Conservation (phyloP, 2,329 filamentous ascomycete genomes). For the Aureobasidium sp. region DNA sequence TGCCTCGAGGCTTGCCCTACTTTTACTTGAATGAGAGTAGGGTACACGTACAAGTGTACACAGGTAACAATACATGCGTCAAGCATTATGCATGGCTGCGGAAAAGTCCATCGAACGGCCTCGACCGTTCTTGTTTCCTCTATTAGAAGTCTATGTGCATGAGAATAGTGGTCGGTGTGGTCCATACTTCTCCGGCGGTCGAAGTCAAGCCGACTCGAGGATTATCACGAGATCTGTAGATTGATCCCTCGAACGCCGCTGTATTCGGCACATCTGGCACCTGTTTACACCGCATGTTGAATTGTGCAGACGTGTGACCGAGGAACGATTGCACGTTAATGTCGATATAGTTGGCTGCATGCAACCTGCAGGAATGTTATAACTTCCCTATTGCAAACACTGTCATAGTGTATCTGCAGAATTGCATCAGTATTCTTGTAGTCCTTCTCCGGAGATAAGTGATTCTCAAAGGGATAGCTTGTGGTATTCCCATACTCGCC, state of each 20-base stretch:
- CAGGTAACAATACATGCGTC: neutral
- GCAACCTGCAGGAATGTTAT: neutral
- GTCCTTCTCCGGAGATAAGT: too few species aligned
- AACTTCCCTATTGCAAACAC: neutral
- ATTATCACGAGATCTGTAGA: neutral
- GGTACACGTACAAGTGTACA: neutral
- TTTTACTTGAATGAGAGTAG: neutral
- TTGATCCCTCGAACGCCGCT: neutral
- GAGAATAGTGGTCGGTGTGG: slow-evolving; percentile 1
- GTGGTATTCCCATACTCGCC: too few species aligned
- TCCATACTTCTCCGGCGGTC: neutral
- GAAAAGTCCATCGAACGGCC: neutral
- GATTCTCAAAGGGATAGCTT: too few species aligned
- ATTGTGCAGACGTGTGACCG: neutral
- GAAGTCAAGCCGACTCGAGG: neutral
- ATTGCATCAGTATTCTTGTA: too few species aligned
- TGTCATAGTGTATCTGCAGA: neutral
- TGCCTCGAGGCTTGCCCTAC: neutral
- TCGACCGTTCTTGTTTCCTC: neutral
- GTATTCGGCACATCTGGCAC: neutral
- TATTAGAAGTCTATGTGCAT: slow-evolving; percentile 6
- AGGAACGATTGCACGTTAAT: neutral
- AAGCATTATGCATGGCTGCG: neutral
- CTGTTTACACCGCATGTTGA: neutral
- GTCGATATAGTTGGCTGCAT: neutral